A percentile compares a stretch with the other conserved stretches of the same genome.
phyloP scores from a whole-genome alignment of 2,329 filamentous ascomycete species.

The Aspergillus viridinutans region DNA sequence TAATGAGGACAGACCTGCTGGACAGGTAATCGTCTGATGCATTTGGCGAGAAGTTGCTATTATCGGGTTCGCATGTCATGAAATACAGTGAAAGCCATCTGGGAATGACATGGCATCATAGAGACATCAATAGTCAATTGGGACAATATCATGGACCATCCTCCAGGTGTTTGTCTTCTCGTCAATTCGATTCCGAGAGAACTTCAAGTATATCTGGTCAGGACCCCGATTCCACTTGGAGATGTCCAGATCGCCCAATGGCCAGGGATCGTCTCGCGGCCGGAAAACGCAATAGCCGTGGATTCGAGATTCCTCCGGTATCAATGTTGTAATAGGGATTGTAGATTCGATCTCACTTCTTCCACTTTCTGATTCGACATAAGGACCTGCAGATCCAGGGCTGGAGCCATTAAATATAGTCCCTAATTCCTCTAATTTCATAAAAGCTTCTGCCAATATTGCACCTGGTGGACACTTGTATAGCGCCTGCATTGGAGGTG shows the following conservation, averaged over 20 bases:
- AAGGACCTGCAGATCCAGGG: neutral
- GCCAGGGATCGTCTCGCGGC: neutral
- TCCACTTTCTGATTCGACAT: neutral
- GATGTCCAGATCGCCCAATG: neutral
- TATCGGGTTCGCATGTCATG: neutral
- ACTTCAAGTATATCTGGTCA: slow-evolving; percentile 5
- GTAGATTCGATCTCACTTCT: neutral
- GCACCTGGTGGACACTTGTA: slow-evolving; percentile 2
- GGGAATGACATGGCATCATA: neutral
- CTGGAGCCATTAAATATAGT: neutral
- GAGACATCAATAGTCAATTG: neutral
- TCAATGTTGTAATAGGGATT: neutral
- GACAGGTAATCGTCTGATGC: too few relatives aligned
- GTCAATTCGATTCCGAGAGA: neutral
- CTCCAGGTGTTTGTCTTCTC: neutral
- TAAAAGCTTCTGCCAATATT: slow-evolving; percentile 2
- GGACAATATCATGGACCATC: slow-evolving; percentile 4
- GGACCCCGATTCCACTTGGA: neutral
- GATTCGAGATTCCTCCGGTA: neutral
- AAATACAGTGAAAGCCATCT: neutral
- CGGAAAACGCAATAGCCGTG: neutral
- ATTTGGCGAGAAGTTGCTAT: too few relatives aligned
- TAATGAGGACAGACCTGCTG: neutral
- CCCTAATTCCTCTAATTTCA: neutral
- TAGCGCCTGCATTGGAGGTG: slow-evolving; percentile 5